phyloP scores from a whole-genome alignment of 2,329 filamentous ascomycete species.

The Sordariomycetes sp. region DNA sequence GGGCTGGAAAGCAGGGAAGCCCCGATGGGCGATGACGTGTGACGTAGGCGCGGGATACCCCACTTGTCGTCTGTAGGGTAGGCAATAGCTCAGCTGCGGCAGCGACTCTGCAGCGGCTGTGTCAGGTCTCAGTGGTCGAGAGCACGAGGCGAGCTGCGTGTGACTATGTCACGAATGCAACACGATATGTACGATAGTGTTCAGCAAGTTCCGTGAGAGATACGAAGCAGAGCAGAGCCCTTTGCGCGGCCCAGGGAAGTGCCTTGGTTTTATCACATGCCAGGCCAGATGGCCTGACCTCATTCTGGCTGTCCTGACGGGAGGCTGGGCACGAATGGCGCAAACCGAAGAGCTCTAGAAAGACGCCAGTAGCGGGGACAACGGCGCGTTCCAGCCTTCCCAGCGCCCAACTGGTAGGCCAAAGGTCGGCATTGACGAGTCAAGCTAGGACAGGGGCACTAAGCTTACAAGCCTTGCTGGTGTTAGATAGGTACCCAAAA shows the following conservation, averaged over 20 bases:
- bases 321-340: no score
- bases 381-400: no score
- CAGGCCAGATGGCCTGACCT: neutral
- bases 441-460: neutral
- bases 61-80: neutral
- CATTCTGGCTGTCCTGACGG: neutral
- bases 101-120: neutral
- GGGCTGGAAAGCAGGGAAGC: neutral
- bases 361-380: no score
- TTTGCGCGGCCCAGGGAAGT: no score
- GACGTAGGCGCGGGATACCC: constrained; percentile 2
- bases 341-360: no score
- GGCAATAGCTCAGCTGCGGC: neutral
- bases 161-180: neutral
- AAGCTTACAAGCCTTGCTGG: no score
- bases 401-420: neutral
- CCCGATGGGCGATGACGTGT: constrained; percentile 4
- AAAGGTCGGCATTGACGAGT: neutral
- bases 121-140: neutral
- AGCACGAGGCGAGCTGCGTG: neutral
- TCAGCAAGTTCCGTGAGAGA: no score
- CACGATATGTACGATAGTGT: no score
- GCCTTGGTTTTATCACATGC: no score
- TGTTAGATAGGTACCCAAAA: no score
- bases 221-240: no score